Base-by-base conservation (phyloP, 176 grass and related monocot species). In the Thalia dealbata region DNA sequence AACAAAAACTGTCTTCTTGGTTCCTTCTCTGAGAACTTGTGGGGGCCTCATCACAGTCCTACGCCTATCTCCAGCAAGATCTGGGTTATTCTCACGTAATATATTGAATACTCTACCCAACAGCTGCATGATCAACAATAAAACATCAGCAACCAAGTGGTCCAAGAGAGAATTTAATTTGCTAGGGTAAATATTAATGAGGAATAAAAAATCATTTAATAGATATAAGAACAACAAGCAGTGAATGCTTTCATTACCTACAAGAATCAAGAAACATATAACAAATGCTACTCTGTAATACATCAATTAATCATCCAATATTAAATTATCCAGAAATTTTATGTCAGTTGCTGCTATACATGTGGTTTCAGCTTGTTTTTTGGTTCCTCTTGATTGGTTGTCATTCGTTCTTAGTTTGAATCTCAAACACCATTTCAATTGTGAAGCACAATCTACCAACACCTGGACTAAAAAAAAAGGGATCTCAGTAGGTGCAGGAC, bases 1-100 rank as follows among this genome's bases (percentile, higher is more conserved):
- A 18, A 92, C 87, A 71, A 96, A 96, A 35, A 96, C 89, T 8
- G 86, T 96, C 83, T 88, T 96, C 79, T 88, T 96, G 30, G 87
- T 90, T 67, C 89, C 92, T 60, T 96, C 89, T 76, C 92, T 85
- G 21, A 96, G 92, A 86, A 96, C 82, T 41, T 82, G 86, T 15
- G 92, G 89, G 11, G 82, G 78, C 78, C 84, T 85, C 89, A 96
- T 96, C 14, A 92, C 86, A 19, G 82, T 87, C 19, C 82, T 81
- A 16, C 84, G 79, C 67, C 86, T 80, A 45, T 89, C 86, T 44
- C 80, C 88, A 61, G 92, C 80, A 76, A 92, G 84, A 84, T 90
- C 92, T 44, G 89, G 92, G 75, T 96, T 92, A 52, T 96, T 88
- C 77, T 90, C 89, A 0, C 73, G 81, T 27, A 96, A 30, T 76